A percentile compares a stretch with the other conserved stretches of the same genome.
phyloP scores from a whole-genome alignment of 2,329 filamentous ascomycete genomes.

The Scytalidium sp. region DNA sequence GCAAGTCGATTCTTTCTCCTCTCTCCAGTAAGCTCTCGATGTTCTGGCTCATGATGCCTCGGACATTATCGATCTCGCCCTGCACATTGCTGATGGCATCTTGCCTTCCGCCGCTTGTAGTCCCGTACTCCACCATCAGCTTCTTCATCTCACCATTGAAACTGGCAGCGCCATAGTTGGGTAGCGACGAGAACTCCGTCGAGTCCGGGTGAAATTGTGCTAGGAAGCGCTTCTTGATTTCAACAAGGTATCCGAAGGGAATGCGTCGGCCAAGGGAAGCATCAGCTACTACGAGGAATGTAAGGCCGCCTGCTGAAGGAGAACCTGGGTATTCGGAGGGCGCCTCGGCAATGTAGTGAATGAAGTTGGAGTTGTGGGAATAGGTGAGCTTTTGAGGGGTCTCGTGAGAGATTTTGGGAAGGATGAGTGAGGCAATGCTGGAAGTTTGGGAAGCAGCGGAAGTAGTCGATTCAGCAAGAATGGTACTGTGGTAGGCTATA shows the following conservation, averaged over 20 bases:
- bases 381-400: conserved; percentile 87
- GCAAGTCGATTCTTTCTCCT: conserved; percentile 86
- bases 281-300: conserved; percentile 87
- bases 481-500: conserved; percentile 90
- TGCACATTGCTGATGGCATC: conserved; percentile 83
- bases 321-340: conserved; percentile 59
- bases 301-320: conserved; percentile 74
- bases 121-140: conserved; percentile 82
- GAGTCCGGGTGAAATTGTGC: conserved; percentile 60
- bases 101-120: conserved; percentile 68
- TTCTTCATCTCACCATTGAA: conserved; percentile 79
- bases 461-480: conserved; percentile 88
- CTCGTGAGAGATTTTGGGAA: conserved; percentile 87
- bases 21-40: conserved; percentile 87
- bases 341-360: conserved; percentile 91
- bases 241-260: conserved; percentile 87
- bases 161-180: conserved; percentile 83
- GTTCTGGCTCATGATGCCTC: conserved; percentile 93
- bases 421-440: conserved; percentile 86
- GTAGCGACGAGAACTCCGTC: conserved; percentile 74
- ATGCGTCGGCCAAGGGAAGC: conserved; percentile 79
- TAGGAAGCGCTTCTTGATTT: conserved; percentile 87
- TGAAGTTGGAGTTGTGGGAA: conserved; percentile 86
- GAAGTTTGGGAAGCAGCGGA: conserved; percentile 80
- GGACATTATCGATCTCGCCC: conserved; percentile 87